These are phyloP conservation scores for Mayamaea pseudoterrestris DNA, from an alignment of 108 stramenopile genomes.

Conservation along the genomic window DNA sequence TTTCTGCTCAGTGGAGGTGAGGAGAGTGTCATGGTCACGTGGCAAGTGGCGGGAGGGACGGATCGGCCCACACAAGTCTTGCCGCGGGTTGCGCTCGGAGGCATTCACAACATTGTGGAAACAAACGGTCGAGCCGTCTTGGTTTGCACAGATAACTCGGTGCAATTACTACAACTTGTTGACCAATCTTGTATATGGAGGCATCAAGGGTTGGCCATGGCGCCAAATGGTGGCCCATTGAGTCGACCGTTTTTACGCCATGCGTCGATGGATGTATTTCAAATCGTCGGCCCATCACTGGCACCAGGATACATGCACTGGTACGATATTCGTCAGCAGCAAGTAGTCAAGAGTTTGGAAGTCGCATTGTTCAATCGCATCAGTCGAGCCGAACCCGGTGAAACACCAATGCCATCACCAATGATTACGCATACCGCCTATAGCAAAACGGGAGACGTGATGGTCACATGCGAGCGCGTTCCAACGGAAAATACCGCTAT, in stretches of 20 bases:
- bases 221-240: not conserved
- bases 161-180: conserved; percentile 46
- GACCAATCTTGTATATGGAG: conserved; percentile 51
- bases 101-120: conserved; percentile 36
- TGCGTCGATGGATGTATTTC: conserved; percentile 9
- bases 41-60: conserved; percentile 53
- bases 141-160: conserved; percentile 54
- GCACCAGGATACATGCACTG: conserved; percentile 74
- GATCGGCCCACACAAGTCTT: conserved; percentile 44
- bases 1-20: conserved; percentile 64
- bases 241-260: not conserved
- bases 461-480: conserved; percentile 56
- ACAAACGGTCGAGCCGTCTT: conserved; percentile 18
- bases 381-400: conserved; percentile 33
- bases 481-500: conserved; percentile 53
- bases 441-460: conserved; percentile 29
- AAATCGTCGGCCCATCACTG: conserved; percentile 26
- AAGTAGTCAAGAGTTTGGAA: conserved; percentile 39
- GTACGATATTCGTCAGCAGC: conserved; percentile 45
- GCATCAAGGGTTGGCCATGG: conserved; percentile 39
- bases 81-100: conserved; percentile 47
- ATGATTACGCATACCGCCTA: conserved; percentile 42
- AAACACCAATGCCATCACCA: conserved; percentile 46
- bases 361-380: conserved; percentile 74
- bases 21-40: conserved; percentile 63